These are phyloP conservation scores for Xylariales sp. DNA, from an alignment of 2,329 filamentous ascomycete species.

Conservation along the genomic window DNA sequence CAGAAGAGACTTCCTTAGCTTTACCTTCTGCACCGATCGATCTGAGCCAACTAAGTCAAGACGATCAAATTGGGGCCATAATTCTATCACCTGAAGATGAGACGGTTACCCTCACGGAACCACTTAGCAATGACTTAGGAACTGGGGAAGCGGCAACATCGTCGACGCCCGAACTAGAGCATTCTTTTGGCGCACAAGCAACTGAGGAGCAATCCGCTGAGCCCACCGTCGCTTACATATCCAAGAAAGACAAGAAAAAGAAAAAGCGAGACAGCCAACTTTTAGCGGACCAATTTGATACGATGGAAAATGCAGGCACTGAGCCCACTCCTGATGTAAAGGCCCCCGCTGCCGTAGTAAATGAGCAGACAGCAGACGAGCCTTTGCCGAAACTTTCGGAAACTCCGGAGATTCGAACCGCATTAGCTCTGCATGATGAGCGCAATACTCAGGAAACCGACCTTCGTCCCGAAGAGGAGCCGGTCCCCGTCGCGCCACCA, in stretches of 20 bases:
- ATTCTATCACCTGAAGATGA: not conserved
- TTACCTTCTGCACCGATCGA: not conserved
- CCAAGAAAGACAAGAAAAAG: constrained; percentile 45
- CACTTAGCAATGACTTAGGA: not conserved
- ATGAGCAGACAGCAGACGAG: constrained; percentile 13
- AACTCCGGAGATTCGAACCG: not conserved
- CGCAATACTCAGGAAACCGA: not conserved
- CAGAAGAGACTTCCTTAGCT: constrained; percentile 2
- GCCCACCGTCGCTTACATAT: constrained; percentile 22
- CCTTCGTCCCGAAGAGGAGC: constrained; percentile 9
- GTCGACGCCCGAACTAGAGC: constrained; percentile 27
- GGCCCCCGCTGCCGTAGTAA: constrained; percentile 22
- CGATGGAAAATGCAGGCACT: constrained; percentile 22
- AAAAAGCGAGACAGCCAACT: constrained; percentile 38
- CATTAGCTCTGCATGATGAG: constrained; percentile 8
- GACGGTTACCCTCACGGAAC: not conserved
- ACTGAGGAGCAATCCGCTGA: constrained; percentile 24
- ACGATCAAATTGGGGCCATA: not conserved
- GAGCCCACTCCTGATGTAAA: constrained; percentile 25
- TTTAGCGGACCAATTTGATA: constrained; percentile 26
- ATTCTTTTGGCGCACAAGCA: constrained; percentile 8
- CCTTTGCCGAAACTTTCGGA: constrained; percentile 1
- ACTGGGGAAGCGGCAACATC: not conserved
- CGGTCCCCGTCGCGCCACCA: not conserved
- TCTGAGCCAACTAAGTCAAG: constrained; percentile 17